These are phyloP conservation scores for Annulohypoxylon bovei DNA, from an alignment of 495 filamentous ascomycete genomes.

Conservation along the genomic window DNA sequence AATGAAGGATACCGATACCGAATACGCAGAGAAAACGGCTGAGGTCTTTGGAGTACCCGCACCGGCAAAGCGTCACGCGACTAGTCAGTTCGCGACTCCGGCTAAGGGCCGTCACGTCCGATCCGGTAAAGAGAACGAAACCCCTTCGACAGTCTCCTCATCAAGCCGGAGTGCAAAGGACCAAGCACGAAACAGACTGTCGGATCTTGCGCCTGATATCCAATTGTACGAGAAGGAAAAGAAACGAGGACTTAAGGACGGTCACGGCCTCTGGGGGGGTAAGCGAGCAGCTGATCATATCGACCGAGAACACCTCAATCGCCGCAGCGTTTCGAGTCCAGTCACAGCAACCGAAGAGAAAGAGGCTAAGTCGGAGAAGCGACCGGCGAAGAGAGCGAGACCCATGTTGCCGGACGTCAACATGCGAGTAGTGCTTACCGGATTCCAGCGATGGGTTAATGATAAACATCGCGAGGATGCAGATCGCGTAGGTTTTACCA, in stretches of 20 bases:
- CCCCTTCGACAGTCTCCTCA: conserved; percentile 71
- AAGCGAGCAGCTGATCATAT: conserved; percentile 68
- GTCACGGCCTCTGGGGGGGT: conserved; percentile 75
- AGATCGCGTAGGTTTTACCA: conserved; percentile 74
- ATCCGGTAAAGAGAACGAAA: conserved; percentile 84
- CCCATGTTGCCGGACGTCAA: conserved; percentile 65
- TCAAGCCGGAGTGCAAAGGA: conserved; percentile 89
- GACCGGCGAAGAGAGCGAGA: conserved; percentile 69
- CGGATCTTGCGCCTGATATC: conserved; percentile 82
- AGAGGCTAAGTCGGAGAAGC: conserved; percentile 58
- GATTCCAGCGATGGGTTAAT: conserved; percentile 77
- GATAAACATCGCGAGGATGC: conserved; percentile 75
- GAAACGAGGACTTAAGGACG: conserved; percentile 78
- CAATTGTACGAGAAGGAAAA: conserved; percentile 92
- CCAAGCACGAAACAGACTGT: conserved; percentile 77
- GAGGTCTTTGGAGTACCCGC: conserved; percentile 44
- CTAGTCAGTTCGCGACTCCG: conserved; percentile 51
- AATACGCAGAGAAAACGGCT: conserved; percentile 36
- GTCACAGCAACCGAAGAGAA: conserved; percentile 53
- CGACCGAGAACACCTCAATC: conserved; percentile 57
- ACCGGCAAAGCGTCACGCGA: conserved; percentile 26
- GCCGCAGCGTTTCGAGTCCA: conserved; percentile 48
- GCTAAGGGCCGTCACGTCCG: conserved; percentile 54
- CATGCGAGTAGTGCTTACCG: conserved; percentile 80
- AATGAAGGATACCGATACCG: conserved; percentile 42